phyloP scores from a whole-genome alignment of 2,329 filamentous ascomycete genomes.

The Fusarium luffae region DNA sequence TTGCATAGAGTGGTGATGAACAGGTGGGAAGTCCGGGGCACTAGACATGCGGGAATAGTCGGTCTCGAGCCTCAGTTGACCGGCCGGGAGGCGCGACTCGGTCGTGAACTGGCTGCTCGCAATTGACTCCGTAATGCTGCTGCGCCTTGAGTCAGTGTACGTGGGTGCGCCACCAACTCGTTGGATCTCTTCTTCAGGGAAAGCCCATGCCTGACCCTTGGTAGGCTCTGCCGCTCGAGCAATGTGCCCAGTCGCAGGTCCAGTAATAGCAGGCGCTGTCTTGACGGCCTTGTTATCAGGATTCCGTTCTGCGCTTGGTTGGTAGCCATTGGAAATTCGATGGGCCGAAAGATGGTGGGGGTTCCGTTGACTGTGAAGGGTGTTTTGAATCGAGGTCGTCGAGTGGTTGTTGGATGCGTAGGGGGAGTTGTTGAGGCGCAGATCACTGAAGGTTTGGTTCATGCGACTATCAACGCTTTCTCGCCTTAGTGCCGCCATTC shows the following conservation, averaged over 20 bases:
- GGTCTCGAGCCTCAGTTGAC: conserved; percentile 76
- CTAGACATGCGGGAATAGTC: conserved; percentile 63
- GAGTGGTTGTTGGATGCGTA: conserved; percentile 83
- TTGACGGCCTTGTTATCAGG: conserved; percentile 68
- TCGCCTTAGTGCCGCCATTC: conserved; percentile 65
- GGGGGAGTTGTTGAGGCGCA: conserved; percentile 73
- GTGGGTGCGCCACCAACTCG: conserved; percentile 59
- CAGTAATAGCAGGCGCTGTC: conserved; percentile 80
- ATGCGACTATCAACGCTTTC: conserved; percentile 86
- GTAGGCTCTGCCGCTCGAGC: conserved; percentile 80
- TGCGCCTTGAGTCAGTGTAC: conserved; percentile 74
- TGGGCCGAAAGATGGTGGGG: conserved; percentile 66
- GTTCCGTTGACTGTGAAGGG: conserved; percentile 73
- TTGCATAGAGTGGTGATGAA: conserved; percentile 81
- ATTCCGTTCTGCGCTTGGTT: conserved; percentile 68
- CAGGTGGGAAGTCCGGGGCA: conserved; percentile 66
- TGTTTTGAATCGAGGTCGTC: conserved; percentile 78
- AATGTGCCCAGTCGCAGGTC: conserved; percentile 72
- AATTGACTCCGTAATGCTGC: conserved; percentile 80
- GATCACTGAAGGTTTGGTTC: conserved; percentile 75
- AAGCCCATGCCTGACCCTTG: conserved; percentile 86
- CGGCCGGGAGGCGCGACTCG: conserved; percentile 76
- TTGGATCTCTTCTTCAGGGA: conserved; percentile 77
- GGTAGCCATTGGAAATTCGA: conserved; percentile 73
- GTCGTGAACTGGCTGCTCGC: conserved; percentile 83